These are phyloP conservation scores for Magnusiomyces clavatus DNA, from an alignment of 1,139 yeast genomes.

Conservation along the genomic window DNA sequence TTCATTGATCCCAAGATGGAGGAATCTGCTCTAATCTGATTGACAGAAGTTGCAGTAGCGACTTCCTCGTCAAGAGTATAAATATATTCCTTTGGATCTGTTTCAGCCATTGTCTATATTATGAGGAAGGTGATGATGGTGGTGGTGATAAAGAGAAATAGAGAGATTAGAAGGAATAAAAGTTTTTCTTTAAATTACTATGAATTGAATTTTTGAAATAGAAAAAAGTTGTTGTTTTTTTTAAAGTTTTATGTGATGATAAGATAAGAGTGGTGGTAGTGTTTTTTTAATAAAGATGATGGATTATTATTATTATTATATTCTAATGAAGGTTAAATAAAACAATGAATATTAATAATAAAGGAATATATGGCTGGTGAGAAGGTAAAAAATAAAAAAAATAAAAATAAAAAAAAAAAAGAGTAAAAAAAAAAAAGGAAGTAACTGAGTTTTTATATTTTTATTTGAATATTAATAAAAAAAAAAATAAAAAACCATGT, in stretches of 20 bases:
- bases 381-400: no score
- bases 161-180: neutral
- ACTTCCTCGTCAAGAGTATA: constrained; percentile 11
- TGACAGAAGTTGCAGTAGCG: constrained; percentile 14
- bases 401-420: neutral
- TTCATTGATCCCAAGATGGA: constrained; percentile 35
- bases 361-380: no score
- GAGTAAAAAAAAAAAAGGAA: neutral
- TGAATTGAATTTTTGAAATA: no score
- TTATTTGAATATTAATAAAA: neutral
- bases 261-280: no score
- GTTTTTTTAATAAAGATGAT: neutral
- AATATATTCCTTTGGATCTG: constrained; percentile 1
- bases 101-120: neutral
- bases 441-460: neutral
- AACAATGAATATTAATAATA: no score
- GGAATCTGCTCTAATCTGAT: constrained; percentile 33
- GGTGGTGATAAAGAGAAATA: neutral
- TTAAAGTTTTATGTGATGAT: no score
- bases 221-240: no score
- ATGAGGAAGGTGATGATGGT: neutral
- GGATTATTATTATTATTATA: no score
- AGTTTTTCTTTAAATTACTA: no score
- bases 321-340: no score
- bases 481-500: neutral